Base-by-base conservation (phyloP, 2,329 filamentous ascomycete genomes). In the Microcera coccophila region DNA sequence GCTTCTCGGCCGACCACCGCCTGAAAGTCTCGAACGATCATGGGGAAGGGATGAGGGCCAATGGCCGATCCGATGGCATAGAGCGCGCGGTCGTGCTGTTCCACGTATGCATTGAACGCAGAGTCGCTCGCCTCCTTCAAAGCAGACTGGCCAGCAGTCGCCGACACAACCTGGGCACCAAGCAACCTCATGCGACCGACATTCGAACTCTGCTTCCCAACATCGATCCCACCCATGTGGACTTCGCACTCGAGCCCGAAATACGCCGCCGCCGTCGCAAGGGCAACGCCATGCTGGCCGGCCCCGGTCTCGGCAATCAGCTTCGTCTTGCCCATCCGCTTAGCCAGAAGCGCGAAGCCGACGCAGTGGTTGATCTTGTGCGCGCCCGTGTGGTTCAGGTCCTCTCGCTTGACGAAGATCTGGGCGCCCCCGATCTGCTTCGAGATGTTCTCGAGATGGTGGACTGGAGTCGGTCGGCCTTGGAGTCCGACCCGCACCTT, bases 281-380 rank as follows among this genome's bases (percentile, higher is more conserved):
- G 97, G 3, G 93, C 93, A 28, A 98, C 93, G 73, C 93, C 93
- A 68, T 98, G 93, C 71, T 98, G 93, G 15, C 93, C 93, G 41
- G 93, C 93, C 54, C 93, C 93, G 14, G 93, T 98, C 72, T 98
- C 93, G 37, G 93, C 93, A 57, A 98, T 98, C 58, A 98, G 97
- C 65, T 90, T 86, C 4, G 84, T 96, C 79, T 98, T 98, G 38
- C 93, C 93, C 37, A 98, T 71, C 49, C 89, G 78, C 57, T 79
- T 79, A 2, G 93, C 93, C 29, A 98, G 73, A 12, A 98, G 78
- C 37, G 95, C 82, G 67, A 98, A 93, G 2, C 93, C 93, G 8
- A 98, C 74, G 1, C 93, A 93, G 60, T 98, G 98, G 75, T 98
- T 98, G 75, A 98, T 97, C 79, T 98, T 98, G 77, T 98, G 93